These are phyloP conservation scores for Cronartium quercuum DNA, from an alignment of 1,284 basidiomycete species.

Conservation along the genomic window DNA sequence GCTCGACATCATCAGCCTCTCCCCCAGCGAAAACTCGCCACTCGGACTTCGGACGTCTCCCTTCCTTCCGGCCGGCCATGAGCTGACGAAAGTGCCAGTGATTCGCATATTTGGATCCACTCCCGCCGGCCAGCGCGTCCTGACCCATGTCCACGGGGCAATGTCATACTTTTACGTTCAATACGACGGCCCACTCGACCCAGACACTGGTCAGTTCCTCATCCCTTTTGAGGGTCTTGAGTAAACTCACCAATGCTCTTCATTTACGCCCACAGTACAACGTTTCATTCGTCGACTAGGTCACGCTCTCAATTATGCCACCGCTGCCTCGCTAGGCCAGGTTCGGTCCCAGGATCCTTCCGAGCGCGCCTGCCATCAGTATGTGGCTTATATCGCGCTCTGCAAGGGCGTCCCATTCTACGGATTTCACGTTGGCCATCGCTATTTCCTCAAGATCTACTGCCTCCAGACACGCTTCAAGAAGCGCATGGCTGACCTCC, in stretches of 20 bases:
- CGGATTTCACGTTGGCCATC: slow-evolving; percentile 79
- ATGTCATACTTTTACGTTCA: slow-evolving; percentile 57
- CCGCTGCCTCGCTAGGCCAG: slow-evolving; percentile 59
- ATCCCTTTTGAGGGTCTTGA: not conserved
- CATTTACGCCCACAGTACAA: slow-evolving; percentile 56
- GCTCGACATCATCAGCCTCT: slow-evolving; percentile 17
- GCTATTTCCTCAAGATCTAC: slow-evolving; percentile 82
- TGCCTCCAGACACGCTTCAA: slow-evolving; percentile 66
- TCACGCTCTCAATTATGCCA: slow-evolving; percentile 67
- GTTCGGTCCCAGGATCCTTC: slow-evolving; percentile 52
- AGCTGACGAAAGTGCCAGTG: slow-evolving; percentile 59
- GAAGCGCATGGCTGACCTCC: slow-evolving; percentile 64
- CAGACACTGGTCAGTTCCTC: slow-evolving; percentile 50
- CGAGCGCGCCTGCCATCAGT: slow-evolving; percentile 41
- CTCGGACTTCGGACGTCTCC: slow-evolving; percentile 25
- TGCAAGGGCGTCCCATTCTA: slow-evolving; percentile 96
- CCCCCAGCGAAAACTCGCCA: slow-evolving; percentile 9
- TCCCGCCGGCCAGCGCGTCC: slow-evolving; percentile 68
- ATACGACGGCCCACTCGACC: slow-evolving; percentile 52
- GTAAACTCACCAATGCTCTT: no score
- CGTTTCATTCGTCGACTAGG: slow-evolving; percentile 62
- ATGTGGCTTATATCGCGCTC: slow-evolving; percentile 59
- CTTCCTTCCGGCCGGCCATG: slow-evolving; percentile 26
- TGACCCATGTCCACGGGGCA: slow-evolving; percentile 75
- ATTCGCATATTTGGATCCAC: slow-evolving; percentile 82